Evolutionary conservation across 305 asterid genomes (phyloP).

Genomic region (Fraxinus paxiana): DNA sequence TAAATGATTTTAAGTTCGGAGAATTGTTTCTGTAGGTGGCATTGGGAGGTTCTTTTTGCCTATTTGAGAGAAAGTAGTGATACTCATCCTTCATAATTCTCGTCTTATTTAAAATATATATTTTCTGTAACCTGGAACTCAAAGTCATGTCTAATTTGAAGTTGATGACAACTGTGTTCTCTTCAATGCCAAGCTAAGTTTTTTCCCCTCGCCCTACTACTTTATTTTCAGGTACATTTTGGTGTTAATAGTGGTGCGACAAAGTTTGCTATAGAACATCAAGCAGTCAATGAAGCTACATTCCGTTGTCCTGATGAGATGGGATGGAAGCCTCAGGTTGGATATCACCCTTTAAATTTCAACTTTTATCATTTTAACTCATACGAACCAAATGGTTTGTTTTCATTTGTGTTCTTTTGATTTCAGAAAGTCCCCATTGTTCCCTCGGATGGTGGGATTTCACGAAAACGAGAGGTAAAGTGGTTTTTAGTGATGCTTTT

Average conservation of each 20-base stretch:
- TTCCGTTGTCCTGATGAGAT: constrained; percentile 48
- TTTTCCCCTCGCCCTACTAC: background rate
- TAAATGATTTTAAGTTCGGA: background rate
- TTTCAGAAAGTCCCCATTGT: constrained; percentile 47
- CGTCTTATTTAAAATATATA: background rate
- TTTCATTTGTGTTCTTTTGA: background rate
- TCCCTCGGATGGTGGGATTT: constrained; percentile 50
- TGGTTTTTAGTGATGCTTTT: background rate
- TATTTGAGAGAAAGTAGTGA: background rate
- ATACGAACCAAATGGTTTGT: background rate
- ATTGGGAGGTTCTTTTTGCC: background rate
- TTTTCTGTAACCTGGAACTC: background rate
- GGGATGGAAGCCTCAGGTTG: constrained; percentile 57
- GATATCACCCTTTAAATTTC: constrained; percentile 1
- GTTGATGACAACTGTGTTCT: background rate
- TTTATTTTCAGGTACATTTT: constrained; percentile 36
- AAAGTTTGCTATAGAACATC: constrained; percentile 50
- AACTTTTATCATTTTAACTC: background rate
- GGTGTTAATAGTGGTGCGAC: constrained; percentile 53
- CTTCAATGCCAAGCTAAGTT: background rate
- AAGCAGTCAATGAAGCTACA: constrained; percentile 48
- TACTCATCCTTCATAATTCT: background rate
- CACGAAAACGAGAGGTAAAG: constrained; percentile 36
- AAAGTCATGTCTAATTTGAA: background rate
- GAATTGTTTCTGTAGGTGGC: background rate